Conservation (phyloP, 2,329 filamentous ascomycete genomes). For the Paramyrothecium roridum region DNA sequence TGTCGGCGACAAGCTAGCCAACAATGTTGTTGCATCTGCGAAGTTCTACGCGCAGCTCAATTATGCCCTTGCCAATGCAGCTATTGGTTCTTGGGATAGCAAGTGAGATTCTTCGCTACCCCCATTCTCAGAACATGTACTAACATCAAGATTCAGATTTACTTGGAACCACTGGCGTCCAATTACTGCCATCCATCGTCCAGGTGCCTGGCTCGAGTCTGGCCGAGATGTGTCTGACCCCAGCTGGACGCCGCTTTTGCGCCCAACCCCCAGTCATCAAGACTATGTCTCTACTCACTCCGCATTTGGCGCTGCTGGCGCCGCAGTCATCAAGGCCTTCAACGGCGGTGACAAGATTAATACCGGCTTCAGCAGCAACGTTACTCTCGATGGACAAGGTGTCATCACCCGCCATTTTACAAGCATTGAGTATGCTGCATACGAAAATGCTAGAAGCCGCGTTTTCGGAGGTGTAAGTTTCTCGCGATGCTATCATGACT, state of each 20-base stretch:
- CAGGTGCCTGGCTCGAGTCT: conserved; percentile 6
- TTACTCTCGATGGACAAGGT: conserved; percentile 6
- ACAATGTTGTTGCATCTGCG: conserved; percentile 6
- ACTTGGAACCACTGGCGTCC: conserved; percentile 7
- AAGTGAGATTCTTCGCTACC: conserved; percentile 1
- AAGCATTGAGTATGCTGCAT: conserved; percentile 4
- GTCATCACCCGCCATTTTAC: conserved; percentile 9
- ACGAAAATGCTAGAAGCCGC: conserved; percentile 6
- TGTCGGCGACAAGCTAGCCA: conserved; percentile 3
- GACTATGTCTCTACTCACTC: conserved; percentile 10
- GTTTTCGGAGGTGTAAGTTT: conserved; percentile 1
- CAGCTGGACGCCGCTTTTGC: conserved; percentile 8
- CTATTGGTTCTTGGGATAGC: conserved; percentile 6
- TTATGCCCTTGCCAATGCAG: conserved; percentile 10
- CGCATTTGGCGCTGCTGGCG: conserved; percentile 7
- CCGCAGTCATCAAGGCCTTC: conserved; percentile 5
- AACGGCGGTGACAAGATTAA: conserved; percentile 8
- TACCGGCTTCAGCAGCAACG: conserved; percentile 6
- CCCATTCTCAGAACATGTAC: not conserved
- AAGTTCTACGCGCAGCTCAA: conserved; percentile 10
- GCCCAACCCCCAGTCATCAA: conserved; percentile 7
- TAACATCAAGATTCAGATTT: not conserved
- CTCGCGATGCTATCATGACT: not conserved
- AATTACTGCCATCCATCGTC: conserved; percentile 7
- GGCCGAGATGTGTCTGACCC: conserved; percentile 9